A percentile compares a stretch with the other conserved stretches of the same genome.
phyloP scores from a whole-genome alignment of 768 basidiomycete genomes.

The Zangia roseola region DNA sequence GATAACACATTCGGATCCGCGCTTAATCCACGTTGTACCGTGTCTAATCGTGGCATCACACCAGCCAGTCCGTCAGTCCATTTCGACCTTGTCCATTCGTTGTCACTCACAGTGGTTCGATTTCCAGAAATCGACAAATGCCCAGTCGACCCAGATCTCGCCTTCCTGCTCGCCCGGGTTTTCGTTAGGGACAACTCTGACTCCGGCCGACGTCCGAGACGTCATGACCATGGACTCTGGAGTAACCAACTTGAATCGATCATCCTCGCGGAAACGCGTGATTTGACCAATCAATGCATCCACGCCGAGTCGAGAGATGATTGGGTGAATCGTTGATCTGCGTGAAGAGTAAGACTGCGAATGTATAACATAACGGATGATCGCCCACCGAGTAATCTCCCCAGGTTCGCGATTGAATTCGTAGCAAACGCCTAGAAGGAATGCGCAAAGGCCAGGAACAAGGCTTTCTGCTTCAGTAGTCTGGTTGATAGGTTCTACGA shows the following conservation, averaged over 20 bases:
- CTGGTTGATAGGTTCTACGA: slow-evolving; percentile 95
- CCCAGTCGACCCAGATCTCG: slow-evolving; percentile 98
- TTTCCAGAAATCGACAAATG: slow-evolving; percentile 98
- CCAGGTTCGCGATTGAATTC: slow-evolving; percentile 96
- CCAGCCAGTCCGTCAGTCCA: neutral
- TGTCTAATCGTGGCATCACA: slow-evolving; percentile 43
- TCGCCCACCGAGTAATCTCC: slow-evolving; percentile 82
- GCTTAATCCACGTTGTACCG: slow-evolving; percentile 71
- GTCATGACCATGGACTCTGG: slow-evolving; percentile 78
- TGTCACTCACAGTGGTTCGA: slow-evolving; percentile 83
- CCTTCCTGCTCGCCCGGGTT: slow-evolving; percentile 54
- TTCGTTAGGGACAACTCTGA: neutral
- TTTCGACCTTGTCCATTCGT: neutral
- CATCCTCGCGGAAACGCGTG: slow-evolving; percentile 86
- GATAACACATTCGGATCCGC: slow-evolving; percentile 66
- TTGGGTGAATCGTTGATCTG: slow-evolving; percentile 84
- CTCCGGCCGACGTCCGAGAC: slow-evolving; percentile 34
- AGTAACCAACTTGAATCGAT: slow-evolving; percentile 85
- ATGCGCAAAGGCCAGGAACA: slow-evolving; percentile 87
- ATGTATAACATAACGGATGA: neutral
- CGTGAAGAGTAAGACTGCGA: neutral
- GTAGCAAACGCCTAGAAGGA: slow-evolving; percentile 91
- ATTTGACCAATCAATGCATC: slow-evolving; percentile 88
- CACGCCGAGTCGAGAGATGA: slow-evolving; percentile 85
- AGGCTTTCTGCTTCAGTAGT: slow-evolving; percentile 80